Percentiles rank a stretch among this genome's conserved stretches.
Evolutionary conservation across 345 rosid species (phyloP).

Genomic region (Ceriops tagal): DNA sequence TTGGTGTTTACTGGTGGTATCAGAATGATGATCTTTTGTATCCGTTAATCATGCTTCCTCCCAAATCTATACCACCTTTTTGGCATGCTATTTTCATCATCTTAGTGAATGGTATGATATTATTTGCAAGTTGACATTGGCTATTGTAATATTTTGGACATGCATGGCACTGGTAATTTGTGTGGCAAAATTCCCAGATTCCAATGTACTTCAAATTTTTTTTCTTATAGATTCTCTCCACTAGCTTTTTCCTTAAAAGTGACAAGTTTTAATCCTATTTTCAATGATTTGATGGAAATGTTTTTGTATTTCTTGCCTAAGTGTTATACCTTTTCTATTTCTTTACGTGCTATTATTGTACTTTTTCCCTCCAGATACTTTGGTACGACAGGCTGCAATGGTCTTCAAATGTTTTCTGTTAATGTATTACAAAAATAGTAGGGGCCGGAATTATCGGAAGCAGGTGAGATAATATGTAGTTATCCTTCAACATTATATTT

Average conservation of each 20-base stretch:
- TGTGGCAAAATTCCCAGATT: neutral
- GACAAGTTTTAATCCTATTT: neutral
- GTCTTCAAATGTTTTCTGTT: slow-evolving; percentile 75
- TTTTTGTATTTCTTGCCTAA: neutral
- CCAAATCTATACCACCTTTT: slow-evolving; percentile 92
- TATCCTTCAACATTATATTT: neutral
- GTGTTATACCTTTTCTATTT: slow-evolving; percentile 1
- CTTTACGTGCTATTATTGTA: slow-evolving; percentile 7
- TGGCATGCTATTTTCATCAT: slow-evolving; percentile 97
- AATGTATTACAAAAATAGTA: slow-evolving; percentile 87
- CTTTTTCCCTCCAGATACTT: slow-evolving; percentile 61
- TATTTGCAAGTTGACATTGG: slow-evolving; percentile 15
- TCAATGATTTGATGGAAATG: neutral
- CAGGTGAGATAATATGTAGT: slow-evolving; percentile 53
- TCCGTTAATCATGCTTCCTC: slow-evolving; percentile 95
- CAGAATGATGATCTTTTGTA: slow-evolving; percentile 78
- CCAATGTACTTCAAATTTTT: too few relatives aligned
- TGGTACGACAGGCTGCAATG: slow-evolving; percentile 92
- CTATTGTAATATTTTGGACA: neutral
- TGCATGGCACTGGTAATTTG: neutral
- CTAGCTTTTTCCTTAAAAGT: neutral
- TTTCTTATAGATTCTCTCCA: neutral
- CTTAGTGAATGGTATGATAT: slow-evolving; percentile 79
- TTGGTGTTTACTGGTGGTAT: slow-evolving; percentile 96
- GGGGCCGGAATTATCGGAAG: slow-evolving; percentile 89